A percentile compares a stretch with the other conserved stretches of the same genome.
Conservation (phyloP, 768 basidiomycete species). For the Daedalea quercina region DNA sequence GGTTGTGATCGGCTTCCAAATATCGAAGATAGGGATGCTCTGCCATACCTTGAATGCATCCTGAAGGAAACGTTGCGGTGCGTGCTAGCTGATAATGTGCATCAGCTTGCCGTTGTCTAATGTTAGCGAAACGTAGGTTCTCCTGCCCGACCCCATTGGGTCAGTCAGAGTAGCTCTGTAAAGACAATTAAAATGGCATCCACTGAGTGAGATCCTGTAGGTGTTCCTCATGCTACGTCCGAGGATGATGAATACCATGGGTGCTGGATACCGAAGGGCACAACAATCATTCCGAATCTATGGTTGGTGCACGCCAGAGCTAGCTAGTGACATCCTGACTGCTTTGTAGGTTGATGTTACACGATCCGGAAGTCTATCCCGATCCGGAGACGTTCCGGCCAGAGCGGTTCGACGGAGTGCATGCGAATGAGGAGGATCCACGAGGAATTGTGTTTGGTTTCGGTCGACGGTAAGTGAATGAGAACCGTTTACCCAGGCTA, state of each 20-base stretch:
- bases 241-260: constrained; percentile 22
- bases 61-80: constrained; percentile 28
- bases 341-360: constrained; percentile 5
- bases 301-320: constrained; percentile 5
- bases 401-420: neutral
- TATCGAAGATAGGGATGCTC: constrained; percentile 29
- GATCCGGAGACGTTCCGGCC: constrained; percentile 13
- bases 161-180: constrained; percentile 1
- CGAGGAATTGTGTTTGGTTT: constrained; percentile 49
- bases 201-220: constrained; percentile 5
- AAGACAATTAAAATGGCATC: too few relatives aligned
- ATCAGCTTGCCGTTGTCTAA: neutral
- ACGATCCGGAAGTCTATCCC: constrained; percentile 3
- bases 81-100: neutral
- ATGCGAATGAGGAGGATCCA: constrained; percentile 27
- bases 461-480: constrained; percentile 33
- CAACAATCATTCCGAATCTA: constrained; percentile 18
- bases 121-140: neutral
- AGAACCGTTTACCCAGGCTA: too few relatives aligned
- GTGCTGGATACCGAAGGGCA: constrained; percentile 20
- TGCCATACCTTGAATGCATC: constrained; percentile 37
- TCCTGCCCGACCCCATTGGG: constrained; percentile 9
- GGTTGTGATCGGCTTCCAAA: constrained; percentile 33
- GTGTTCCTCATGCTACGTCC: constrained; percentile 14
- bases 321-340: neutral